A percentile compares a stretch with the other conserved stretches of the same genome.
phyloP scores from a whole-genome alignment of 192 early-diverging fungal genomes.

The Coemansia sp. region DNA sequence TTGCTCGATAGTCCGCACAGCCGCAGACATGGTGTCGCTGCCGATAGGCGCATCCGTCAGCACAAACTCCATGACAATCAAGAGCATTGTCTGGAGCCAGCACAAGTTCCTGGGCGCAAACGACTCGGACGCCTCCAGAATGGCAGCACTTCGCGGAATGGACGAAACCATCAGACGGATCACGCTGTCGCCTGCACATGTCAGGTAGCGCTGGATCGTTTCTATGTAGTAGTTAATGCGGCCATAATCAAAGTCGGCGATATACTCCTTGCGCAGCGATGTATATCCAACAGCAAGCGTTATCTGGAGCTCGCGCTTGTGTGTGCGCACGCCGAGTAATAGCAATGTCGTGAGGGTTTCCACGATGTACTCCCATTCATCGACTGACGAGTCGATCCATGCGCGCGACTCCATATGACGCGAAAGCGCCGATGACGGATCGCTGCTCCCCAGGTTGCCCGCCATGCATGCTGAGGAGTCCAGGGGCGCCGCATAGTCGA shows the following conservation, averaged over 20 bases:
- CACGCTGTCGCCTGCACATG: conserved; percentile 16
- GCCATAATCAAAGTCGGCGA: conserved; percentile 22
- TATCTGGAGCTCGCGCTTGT: conserved; percentile 4
- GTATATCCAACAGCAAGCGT: conserved; percentile 17
- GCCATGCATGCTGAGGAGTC: no score
- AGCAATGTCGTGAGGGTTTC: conserved; percentile 32
- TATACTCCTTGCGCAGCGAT: conserved; percentile 29
- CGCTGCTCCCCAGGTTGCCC: no score
- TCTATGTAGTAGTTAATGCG: conserved; percentile 31
- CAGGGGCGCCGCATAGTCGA: conserved; percentile 56
- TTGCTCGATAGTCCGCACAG: conserved; percentile 9
- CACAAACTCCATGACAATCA: conserved; percentile 25
- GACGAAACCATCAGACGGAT: conserved; percentile 3
- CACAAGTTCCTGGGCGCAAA: conserved; percentile 5
- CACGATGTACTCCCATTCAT: conserved; percentile 30
- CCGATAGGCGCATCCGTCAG: conserved; percentile 23
- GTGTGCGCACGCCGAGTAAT: conserved; percentile 32
- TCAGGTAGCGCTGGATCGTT: conserved; percentile 29
- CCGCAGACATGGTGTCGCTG: not conserved
- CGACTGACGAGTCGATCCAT: conserved; percentile 31
- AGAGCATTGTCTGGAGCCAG: conserved; percentile 28
- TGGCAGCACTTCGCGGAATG: conserved; percentile 2
- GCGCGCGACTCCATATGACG: conserved; percentile 32
- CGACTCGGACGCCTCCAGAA: not conserved
- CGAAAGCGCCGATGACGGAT: conserved; percentile 4